Evolutionary conservation across 108 stramenopile genomes (phyloP).

Genomic region (Aurantiochytrium sp.): DNA sequence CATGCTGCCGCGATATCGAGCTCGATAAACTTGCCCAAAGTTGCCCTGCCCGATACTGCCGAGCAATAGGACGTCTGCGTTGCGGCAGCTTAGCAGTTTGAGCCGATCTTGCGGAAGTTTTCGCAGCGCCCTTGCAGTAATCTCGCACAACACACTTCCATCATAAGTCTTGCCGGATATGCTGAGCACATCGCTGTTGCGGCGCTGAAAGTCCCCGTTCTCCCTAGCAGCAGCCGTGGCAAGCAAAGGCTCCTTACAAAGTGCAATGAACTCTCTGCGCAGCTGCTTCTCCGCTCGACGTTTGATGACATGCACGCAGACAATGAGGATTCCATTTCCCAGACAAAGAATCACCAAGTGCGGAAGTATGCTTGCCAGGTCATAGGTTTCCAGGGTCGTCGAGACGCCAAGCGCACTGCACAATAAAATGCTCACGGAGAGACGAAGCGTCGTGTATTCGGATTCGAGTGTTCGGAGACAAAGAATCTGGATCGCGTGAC

Average conservation of each 20-base stretch:
- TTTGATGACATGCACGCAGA: no score
- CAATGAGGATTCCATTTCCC: no score
- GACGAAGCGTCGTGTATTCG: neutral
- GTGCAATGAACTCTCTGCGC: no score
- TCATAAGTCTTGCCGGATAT: neutral
- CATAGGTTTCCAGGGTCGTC: no score
- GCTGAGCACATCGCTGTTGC: neutral
- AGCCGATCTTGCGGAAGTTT: neutral
- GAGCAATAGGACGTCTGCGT: neutral
- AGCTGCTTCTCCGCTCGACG: no score
- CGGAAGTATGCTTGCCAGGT: no score
- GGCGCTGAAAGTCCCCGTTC: neutral
- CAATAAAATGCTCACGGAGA: neutral
- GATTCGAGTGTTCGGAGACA: neutral
- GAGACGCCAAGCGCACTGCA: no score
- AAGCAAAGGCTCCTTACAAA: no score
- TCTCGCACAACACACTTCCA: neutral
- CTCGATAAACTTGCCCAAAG: neutral
- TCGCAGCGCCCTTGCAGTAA: neutral
- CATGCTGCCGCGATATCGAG: neutral
- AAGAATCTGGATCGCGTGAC: neutral
- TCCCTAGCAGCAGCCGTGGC: no score
- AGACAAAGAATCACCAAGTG: no score
- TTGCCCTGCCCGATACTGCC: neutral
- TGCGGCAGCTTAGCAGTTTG: neutral